Evolutionary conservation across 1,139 yeast species (phyloP).

Genomic region (Barnettozyma hawaiiensis): DNA sequence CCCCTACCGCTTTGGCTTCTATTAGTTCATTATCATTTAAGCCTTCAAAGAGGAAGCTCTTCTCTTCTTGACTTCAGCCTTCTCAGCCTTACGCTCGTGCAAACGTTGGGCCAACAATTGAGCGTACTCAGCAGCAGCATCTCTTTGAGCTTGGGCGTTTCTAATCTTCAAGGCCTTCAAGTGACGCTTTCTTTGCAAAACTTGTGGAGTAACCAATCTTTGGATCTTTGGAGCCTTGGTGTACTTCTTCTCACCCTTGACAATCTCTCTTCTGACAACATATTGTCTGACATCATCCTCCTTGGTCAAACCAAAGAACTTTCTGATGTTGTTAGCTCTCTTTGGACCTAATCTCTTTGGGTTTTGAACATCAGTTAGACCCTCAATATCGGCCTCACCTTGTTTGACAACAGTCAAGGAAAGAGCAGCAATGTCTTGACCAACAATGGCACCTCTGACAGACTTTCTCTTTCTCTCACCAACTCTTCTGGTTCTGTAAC

Average conservation of each 20-base stretch:
- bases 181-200: constrained; percentile 99
- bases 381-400: constrained; percentile 94
- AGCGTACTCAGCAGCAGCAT: constrained; percentile 99
- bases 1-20: constrained; percentile 3
- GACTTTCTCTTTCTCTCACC: constrained; percentile 99
- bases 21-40: constrained; percentile 32
- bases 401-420: constrained; percentile 93
- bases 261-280: constrained; percentile 97
- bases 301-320: constrained; percentile 96
- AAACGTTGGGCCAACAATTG: constrained; percentile 97
- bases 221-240: constrained; percentile 99
- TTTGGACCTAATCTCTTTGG: constrained; percentile 99
- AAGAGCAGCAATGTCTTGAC: constrained; percentile 93
- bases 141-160: constrained; percentile 98
- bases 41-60: constrained; percentile 98
- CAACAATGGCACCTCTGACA: constrained; percentile 99
- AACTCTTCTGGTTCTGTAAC: constrained; percentile 99
- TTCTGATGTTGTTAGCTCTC: constrained; percentile 99
- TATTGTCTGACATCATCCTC: constrained; percentile 92
- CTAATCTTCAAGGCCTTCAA: constrained; percentile 88
- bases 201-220: constrained; percentile 98
- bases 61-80: constrained; percentile 97
- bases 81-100: constrained; percentile 97
- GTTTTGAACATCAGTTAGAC: constrained; percentile 89
- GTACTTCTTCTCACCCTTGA: constrained; percentile 98